Evolutionary conservation across 169 alveolate species (phyloP), one percentile per base, ranked within the genome.

Genomic region (Plasmodium cynomolgi): DNA sequence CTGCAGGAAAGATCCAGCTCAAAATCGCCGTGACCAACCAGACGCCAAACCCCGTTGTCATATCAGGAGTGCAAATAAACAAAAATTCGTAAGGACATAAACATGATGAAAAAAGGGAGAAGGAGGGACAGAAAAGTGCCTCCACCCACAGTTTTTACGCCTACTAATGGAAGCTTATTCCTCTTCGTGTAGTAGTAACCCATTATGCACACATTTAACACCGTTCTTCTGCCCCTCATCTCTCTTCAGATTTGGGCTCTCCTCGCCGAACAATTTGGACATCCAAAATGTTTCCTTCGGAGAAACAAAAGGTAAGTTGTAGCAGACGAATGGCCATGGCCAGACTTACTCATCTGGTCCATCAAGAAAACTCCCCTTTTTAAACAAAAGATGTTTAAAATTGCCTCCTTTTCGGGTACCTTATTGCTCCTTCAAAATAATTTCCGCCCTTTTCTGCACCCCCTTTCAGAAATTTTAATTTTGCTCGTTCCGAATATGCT

Each of bases 51-150:
- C 41, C 62, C 11, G 23, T 91, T 7, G 84, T 91, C 13, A 72
- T 91, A 8, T 91, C 95, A 9, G 95, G 95, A 81, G 81, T 91
- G 37, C 95, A 91, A 37, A 91, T 91, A 81, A 91, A 91, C 81
- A 91, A 91, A 77, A 91, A 91, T 58, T 91, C 95, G 83, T 85
- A 85, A 85, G 34, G 2, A 8, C 23, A 83, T 1, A 75, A 75
- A 75, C 0, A 15, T 1, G 56, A 31, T 34, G 44, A 75, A 29
- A 33, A 31, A 34, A 75, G 6, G 4, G 13, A 23, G 23, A 23
- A 23, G 7, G 13, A 1, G 8, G 3, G 2, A 50, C 8, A 15
- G 62, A 15, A 15, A 15, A 15, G 15, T 13, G 8, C 23, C 23
- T 50, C 62, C 62, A 15, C 47, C 34, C 1, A 39, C 23, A 2